Conservation (phyloP, 331 rosid species). For the Rhamnella rubrinervis region DNA sequence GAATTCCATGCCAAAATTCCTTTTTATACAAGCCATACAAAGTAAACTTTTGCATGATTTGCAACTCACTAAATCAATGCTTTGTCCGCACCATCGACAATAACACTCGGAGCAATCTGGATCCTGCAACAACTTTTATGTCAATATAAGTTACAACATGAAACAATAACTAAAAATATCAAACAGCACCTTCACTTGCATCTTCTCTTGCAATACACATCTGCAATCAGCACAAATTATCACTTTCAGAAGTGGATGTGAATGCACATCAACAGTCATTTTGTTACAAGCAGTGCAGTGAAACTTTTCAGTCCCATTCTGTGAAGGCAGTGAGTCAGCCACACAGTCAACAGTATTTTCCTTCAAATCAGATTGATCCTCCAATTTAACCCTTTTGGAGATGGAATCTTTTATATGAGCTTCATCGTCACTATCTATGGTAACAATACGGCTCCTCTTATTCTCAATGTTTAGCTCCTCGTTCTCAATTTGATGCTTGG, state of each 20-base stretch:
- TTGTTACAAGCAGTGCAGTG: slow-evolving; percentile 68
- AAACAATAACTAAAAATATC: slow-evolving; percentile 1
- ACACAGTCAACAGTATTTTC: slow-evolving; percentile 28
- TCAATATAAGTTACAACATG: slow-evolving; percentile 28
- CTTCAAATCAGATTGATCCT: slow-evolving; percentile 33
- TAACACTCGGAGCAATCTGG: slow-evolving; percentile 53
- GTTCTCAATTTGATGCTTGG: slow-evolving; percentile 51
- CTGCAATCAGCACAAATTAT: slow-evolving; percentile 73
- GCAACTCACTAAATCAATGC: slow-evolving; percentile 53
- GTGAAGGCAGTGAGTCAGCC: slow-evolving; percentile 38
- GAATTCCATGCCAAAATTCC: slow-evolving; percentile 65
- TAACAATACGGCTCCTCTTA: slow-evolving; percentile 49
- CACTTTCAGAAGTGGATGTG: slow-evolving; percentile 72
- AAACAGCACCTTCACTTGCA: slow-evolving; percentile 43
- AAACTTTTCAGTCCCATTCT: slow-evolving; percentile 39
- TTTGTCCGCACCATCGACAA: slow-evolving; percentile 86
- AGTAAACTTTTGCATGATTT: slow-evolving; percentile 60
- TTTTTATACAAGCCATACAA: slow-evolving; percentile 61
- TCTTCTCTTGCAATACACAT: slow-evolving; percentile 46
- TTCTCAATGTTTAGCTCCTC: slow-evolving; percentile 48
- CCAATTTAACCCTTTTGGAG: slow-evolving; percentile 20
- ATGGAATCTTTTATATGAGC: slow-evolving; percentile 35
- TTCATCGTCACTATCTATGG: slow-evolving; percentile 41
- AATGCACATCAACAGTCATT: slow-evolving; percentile 43
- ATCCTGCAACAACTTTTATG: slow-evolving; percentile 49